phyloP scores from a whole-genome alignment of 2,329 filamentous ascomycete genomes.

The Laburnicola sp. region DNA sequence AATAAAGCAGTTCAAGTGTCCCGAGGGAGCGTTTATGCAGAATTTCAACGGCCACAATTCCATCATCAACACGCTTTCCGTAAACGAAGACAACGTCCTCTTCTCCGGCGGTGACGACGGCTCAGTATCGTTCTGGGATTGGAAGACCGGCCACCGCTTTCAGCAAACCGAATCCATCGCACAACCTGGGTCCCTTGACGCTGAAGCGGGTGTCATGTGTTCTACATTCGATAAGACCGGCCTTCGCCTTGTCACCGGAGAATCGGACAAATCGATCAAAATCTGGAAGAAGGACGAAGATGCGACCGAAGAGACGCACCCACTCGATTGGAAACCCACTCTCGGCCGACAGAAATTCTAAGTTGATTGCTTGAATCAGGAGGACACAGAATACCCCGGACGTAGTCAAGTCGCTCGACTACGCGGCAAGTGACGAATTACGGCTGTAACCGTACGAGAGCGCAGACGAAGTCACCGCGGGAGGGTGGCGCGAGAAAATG shows the following conservation, averaged over 20 bases:
- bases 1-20: slow-evolving; percentile 99
- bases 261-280: slow-evolving; percentile 92
- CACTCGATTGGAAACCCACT: slow-evolving; percentile 87
- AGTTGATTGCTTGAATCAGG: background rate
- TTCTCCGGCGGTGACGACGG: slow-evolving; percentile 97
- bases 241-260: slow-evolving; percentile 85
- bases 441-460: too few species aligned
- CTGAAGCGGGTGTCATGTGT: slow-evolving; percentile 92
- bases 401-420: too few species aligned
- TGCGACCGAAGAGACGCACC: slow-evolving; percentile 88
- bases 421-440: too few species aligned
- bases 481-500: too few species aligned
- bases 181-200: slow-evolving; percentile 90
- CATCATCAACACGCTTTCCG: slow-evolving; percentile 91
- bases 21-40: slow-evolving; percentile 97
- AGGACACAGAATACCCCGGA: background rate
- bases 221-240: slow-evolving; percentile 91
- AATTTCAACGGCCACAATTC: slow-evolving; percentile 97
- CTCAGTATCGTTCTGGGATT: slow-evolving; percentile 97
- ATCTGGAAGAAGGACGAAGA: slow-evolving; percentile 94
- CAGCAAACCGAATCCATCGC: slow-evolving; percentile 88
- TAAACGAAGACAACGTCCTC: slow-evolving; percentile 92
- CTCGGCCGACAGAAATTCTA: slow-evolving; percentile 72
- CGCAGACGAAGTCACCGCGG: too few species aligned
- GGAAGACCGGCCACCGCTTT: slow-evolving; percentile 93